A percentile compares a stretch with the other conserved stretches of the same genome.
Conservation (phyloP, 1,284 basidiomycete species). For the Cystobasidium slooffiae region DNA sequence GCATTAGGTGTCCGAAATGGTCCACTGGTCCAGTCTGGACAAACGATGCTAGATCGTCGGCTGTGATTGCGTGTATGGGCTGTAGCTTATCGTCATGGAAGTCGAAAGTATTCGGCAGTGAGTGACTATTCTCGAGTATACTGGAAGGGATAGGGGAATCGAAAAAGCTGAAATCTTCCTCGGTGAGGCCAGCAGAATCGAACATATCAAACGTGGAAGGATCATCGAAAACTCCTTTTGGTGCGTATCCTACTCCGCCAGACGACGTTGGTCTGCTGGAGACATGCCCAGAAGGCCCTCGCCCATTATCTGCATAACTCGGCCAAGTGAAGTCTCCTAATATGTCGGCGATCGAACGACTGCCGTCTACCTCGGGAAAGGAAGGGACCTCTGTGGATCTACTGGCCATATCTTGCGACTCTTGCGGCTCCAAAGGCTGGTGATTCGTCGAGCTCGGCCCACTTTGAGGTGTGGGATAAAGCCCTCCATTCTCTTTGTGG, state of each 20-base stretch:
- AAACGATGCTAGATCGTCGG: constrained; percentile 26
- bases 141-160: constrained; percentile 44
- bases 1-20: constrained; percentile 42
- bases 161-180: constrained; percentile 54
- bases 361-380: background rate
- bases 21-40: constrained; percentile 20
- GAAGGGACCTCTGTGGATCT: background rate
- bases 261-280: constrained; percentile 4
- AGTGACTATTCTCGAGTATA: background rate
- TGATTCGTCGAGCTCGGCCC: constrained; percentile 3
- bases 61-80: background rate
- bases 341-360: background rate
- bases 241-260: background rate
- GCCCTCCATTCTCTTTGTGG: background rate
- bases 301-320: background rate
- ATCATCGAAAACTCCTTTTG: constrained; percentile 8
- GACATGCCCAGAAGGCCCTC: background rate
- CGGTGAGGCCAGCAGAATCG: constrained; percentile 47
- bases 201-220: constrained; percentile 19
- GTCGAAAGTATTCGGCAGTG: background rate
- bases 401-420: background rate
- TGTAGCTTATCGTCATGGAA: no score
- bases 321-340: constrained; percentile 21
- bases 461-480: constrained; percentile 16
- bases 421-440: background rate